Conservation (phyloP, 495 filamentous ascomycete genomes). For the Aspergillus incahuasiensis region DNA sequence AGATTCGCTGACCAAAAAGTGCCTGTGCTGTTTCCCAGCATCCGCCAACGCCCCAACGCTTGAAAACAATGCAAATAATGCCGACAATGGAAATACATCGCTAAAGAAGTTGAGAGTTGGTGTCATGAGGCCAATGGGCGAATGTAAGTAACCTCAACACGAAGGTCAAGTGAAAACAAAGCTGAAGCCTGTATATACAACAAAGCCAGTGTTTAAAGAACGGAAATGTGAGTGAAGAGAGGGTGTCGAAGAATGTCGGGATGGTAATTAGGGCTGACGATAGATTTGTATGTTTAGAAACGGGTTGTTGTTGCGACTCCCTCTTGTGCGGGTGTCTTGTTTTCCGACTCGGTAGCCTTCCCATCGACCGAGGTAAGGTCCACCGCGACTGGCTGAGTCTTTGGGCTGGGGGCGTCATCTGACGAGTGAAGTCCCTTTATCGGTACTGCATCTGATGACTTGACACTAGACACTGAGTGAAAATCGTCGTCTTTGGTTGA, state of each 20-base stretch:
- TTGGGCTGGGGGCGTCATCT: slow-evolving; percentile 1
- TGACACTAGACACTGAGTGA: slow-evolving; percentile 42
- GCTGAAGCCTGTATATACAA: slow-evolving; percentile 3
- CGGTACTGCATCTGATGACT: slow-evolving; percentile 13
- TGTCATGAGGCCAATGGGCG: not conserved
- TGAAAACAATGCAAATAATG: slow-evolving; percentile 3
- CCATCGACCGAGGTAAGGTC: not conserved
- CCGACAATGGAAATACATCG: not conserved
- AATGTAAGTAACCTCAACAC: not conserved
- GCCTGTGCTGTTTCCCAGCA: not conserved
- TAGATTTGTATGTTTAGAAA: not conserved
- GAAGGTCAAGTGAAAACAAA: not conserved
- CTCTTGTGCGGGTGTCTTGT: not conserved
- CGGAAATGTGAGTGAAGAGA: not conserved
- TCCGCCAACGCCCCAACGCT: not conserved
- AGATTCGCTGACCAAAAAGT: not conserved
- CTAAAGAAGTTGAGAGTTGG: not conserved
- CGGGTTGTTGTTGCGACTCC: not conserved
- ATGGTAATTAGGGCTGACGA: not conserved
- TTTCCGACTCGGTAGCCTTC: not conserved
- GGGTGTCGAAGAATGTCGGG: not conserved
- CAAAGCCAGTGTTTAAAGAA: not conserved
- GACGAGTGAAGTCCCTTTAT: slow-evolving; percentile 10
- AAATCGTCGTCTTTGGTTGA: slow-evolving; percentile 38
- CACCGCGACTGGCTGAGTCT: not conserved